Conservation (phyloP, 2,329 filamentous ascomycete genomes). For the Apiospora marii region DNA sequence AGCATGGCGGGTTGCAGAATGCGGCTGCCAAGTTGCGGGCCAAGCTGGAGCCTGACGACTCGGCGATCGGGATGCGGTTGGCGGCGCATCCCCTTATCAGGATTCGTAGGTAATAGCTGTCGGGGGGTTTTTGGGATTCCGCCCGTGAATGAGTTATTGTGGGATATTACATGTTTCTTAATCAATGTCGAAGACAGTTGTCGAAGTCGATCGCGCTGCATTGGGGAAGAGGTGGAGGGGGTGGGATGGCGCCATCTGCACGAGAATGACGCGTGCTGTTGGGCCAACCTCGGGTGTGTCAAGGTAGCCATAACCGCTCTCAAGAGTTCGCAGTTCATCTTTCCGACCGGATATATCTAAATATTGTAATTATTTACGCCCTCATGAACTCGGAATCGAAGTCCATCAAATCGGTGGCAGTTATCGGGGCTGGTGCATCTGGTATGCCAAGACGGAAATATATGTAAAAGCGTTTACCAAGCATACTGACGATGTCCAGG, state of each 20-base stretch:
- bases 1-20: neutral
- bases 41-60: neutral
- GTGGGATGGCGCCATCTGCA: slow-evolving; percentile 14
- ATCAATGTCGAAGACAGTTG: neutral
- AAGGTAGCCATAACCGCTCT: neutral
- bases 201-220: neutral
- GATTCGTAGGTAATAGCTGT: neutral
- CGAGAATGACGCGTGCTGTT: neutral
- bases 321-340: neutral
- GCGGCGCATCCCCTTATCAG: neutral
- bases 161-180: neutral
- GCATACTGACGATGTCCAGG: slow-evolving; percentile 40
- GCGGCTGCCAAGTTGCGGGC: neutral
- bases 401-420: neutral
- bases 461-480: too few relatives aligned
- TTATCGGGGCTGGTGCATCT: neutral
- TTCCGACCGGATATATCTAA: neutral
- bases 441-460: neutral
- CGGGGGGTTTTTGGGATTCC: neutral
- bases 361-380: neutral
- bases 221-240: neutral
- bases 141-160: neutral
- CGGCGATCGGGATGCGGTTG: neutral
- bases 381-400: neutral
- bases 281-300: neutral